phyloP scores from a whole-genome alignment of 805 yeast genomes.

The Isabelozyma heimii region DNA sequence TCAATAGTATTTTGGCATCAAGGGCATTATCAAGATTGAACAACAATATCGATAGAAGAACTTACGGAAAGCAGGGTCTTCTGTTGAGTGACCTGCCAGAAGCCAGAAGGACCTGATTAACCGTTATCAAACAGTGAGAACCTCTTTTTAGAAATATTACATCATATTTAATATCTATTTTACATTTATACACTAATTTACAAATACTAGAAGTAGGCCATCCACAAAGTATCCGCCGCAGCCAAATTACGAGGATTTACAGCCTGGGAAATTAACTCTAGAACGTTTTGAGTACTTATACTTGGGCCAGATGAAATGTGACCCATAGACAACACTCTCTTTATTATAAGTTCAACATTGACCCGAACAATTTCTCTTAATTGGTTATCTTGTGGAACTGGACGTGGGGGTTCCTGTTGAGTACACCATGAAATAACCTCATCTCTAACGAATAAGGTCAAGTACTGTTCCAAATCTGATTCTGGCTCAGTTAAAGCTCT shows the following conservation, averaged over 20 bases:
- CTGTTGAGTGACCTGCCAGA: neutral
- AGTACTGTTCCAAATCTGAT: constrained; percentile 83
- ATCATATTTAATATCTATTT: neutral
- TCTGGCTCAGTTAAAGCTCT: constrained; percentile 89
- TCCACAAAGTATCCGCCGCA: constrained; percentile 86
- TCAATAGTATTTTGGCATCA: constrained; percentile 8
- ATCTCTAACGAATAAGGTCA: constrained; percentile 93
- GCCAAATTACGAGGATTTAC: constrained; percentile 94
- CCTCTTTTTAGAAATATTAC: too few species aligned
- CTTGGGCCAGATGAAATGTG: constrained; percentile 60
- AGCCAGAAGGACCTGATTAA: neutral
- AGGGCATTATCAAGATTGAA: constrained; percentile 17
- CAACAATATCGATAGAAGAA: constrained; percentile 15
- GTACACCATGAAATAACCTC: constrained; percentile 94
- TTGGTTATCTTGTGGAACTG: constrained; percentile 80
- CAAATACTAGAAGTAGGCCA: constrained; percentile 73
- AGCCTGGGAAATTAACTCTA: constrained; percentile 90
- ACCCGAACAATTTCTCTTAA: constrained; percentile 81
- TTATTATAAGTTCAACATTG: constrained; percentile 81
- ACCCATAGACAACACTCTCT: constrained; percentile 72
- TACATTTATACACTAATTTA: constrained; percentile 1
- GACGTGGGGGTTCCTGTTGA: constrained; percentile 69
- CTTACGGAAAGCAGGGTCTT: neutral
- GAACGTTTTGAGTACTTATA: constrained; percentile 82
- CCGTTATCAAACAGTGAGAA: too few species aligned